Evolutionary conservation across 2,329 filamentous ascomycete species (phyloP).

Genomic region (Venturia effusa): DNA sequence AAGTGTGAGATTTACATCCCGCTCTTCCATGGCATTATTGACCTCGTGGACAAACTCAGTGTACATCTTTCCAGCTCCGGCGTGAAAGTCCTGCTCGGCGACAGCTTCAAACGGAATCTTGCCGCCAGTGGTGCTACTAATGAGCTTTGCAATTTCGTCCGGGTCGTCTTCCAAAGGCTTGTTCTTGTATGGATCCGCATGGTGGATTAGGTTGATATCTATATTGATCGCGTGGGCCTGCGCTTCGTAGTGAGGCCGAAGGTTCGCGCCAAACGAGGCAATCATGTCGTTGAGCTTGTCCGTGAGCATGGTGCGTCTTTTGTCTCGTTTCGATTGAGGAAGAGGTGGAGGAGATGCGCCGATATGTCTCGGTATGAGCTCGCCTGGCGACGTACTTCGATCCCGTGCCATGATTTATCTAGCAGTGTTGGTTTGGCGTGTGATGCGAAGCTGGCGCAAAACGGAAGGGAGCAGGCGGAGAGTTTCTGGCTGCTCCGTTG

Average conservation of each 20-base stretch:
- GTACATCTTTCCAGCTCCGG: conserved; percentile 67
- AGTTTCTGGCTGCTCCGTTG: background rate
- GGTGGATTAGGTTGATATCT: conserved; percentile 76
- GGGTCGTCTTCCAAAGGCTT: conserved; percentile 54
- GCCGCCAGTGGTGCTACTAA: conserved; percentile 31
- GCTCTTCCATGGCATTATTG: conserved; percentile 77
- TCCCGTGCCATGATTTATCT: conserved; percentile 10
- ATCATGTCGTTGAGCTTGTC: conserved; percentile 70
- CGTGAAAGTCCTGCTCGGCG: conserved; percentile 57
- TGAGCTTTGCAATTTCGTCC: conserved; percentile 57
- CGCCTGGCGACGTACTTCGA: conserved; percentile 11
- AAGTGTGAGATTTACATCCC: conserved; percentile 71
- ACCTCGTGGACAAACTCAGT: conserved; percentile 75
- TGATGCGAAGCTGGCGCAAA: conserved; percentile 1
- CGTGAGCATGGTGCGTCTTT: conserved; percentile 70
- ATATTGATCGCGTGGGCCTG: conserved; percentile 87
- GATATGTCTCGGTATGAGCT: conserved; percentile 30
- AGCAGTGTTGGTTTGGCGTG: background rate
- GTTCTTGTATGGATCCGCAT: conserved; percentile 69
- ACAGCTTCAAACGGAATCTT: conserved; percentile 30
- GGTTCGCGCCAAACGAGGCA: conserved; percentile 66
- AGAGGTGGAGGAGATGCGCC: conserved; percentile 7
- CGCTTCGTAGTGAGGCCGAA: conserved; percentile 75
- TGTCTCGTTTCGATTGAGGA: conserved; percentile 69
- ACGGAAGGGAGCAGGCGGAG: background rate